Percentiles rank a stretch among this genome's conserved stretches.
Conservation (phyloP, 1,284 basidiomycete species). For the Chalciporus sp. region DNA sequence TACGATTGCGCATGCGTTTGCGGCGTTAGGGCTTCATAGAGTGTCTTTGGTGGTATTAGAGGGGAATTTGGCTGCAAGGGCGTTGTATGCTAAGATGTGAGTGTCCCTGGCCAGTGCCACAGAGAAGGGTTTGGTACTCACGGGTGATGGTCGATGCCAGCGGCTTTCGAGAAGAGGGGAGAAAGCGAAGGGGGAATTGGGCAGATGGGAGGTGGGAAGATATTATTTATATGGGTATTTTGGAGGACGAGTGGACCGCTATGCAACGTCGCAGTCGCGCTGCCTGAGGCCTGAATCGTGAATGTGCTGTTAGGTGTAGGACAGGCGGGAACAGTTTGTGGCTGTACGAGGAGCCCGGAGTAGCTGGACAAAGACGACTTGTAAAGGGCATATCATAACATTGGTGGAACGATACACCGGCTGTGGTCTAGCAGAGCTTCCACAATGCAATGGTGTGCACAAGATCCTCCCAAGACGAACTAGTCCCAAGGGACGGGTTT, state of each 20-base stretch:
- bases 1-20: conserved; percentile 18
- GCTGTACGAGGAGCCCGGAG: too few species aligned
- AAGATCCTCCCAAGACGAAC: too few species aligned
- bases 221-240: conserved; percentile 21
- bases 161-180: conserved; percentile 1
- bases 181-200: neutral
- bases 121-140: conserved; percentile 7
- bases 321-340: too few species aligned
- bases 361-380: too few species aligned
- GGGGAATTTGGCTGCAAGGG: conserved; percentile 14
- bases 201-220: conserved; percentile 17
- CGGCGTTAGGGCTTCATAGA: conserved; percentile 14
- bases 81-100: conserved; percentile 19
- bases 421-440: too few species aligned
- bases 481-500: neutral
- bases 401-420: too few species aligned
- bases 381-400: too few species aligned
- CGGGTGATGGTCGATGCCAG: neutral
- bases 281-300: too few species aligned
- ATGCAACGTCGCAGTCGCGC: too few species aligned
- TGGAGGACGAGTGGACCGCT: conserved; percentile 4
- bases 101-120: neutral
- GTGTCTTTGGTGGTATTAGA: conserved; percentile 18
- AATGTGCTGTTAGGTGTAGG: too few species aligned
- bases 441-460: too few species aligned